A percentile compares a stretch with the other conserved stretches of the same genome.
Evolutionary conservation across 139 green algal genomes (phyloP).

Genomic region (Chlamydomonas urium): DNA sequence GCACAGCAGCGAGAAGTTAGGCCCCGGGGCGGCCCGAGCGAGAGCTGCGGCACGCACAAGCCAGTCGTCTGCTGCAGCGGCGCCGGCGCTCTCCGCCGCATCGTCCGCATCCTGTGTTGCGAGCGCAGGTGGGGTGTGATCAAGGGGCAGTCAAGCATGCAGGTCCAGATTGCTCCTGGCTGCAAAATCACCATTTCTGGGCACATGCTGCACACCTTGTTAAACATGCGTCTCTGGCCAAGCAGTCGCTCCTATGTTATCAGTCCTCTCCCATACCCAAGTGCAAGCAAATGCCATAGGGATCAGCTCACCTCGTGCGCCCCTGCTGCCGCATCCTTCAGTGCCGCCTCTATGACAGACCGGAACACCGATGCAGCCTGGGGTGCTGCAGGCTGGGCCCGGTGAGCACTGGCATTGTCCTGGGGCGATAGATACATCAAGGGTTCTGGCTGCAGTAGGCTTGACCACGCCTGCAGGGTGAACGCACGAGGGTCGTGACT

Average conservation of each 20-base stretch:
- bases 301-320: conserved; percentile 48
- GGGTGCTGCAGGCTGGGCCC: conserved; percentile 1
- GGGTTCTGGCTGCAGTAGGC: conserved; percentile 20
- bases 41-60: conserved; percentile 58
- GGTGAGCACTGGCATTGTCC: background rate
- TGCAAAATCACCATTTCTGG: background rate
- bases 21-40: conserved; percentile 39
- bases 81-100: conserved; percentile 56
- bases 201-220: background rate
- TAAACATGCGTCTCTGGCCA: background rate
- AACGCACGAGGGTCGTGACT: background rate
- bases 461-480: conserved; percentile 26
- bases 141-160: background rate
- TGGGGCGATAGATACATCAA: background rate
- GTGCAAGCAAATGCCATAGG: background rate
- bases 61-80: conserved; percentile 50
- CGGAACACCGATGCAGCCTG: conserved; percentile 39
- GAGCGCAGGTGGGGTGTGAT: background rate
- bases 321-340: conserved; percentile 47
- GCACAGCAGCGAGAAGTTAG: conserved; percentile 48
- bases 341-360: conserved; percentile 32
- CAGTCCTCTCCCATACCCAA: background rate
- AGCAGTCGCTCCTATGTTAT: background rate
- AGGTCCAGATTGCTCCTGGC: background rate
- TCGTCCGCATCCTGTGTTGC: conserved; percentile 36